phyloP scores from a whole-genome alignment of 768 basidiomycete species.

The Heimioporus sp. region DNA sequence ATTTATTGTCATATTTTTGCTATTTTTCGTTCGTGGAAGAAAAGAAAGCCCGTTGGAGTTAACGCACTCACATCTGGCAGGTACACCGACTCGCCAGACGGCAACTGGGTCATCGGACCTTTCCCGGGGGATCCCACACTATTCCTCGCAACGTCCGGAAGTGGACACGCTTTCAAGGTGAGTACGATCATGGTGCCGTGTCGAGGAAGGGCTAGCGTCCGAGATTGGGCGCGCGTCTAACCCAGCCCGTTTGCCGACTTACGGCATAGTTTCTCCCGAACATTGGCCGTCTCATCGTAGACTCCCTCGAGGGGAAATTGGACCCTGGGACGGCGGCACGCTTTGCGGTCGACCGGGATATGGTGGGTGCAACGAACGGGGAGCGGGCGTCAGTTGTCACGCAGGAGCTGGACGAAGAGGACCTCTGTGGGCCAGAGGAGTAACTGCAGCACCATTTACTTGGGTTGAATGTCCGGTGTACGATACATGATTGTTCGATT shows the following conservation, averaged over 20 bases:
- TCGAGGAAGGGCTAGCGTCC: background rate
- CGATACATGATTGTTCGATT: too few species aligned
- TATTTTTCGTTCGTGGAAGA: too few species aligned
- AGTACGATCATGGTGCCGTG: background rate
- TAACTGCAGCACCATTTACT: too few species aligned
- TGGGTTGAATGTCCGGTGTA: too few species aligned
- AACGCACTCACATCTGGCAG: slow-evolving; percentile 34
- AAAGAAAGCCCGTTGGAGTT: too few species aligned
- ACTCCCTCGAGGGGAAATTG: slow-evolving; percentile 65
- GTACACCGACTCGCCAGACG: slow-evolving; percentile 88
- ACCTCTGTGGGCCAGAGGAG: slow-evolving; percentile 51
- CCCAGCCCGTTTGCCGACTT: background rate
- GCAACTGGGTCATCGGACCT: slow-evolving; percentile 88
- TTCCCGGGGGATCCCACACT: slow-evolving; percentile 55
- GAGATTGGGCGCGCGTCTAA: background rate
- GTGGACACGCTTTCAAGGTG: slow-evolving; percentile 88
- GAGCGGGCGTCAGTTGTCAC: slow-evolving; percentile 15
- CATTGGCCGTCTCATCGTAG: slow-evolving; percentile 74
- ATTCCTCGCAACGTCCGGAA: slow-evolving; percentile 83
- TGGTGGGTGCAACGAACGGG: slow-evolving; percentile 16
- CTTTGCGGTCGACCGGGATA: slow-evolving; percentile 61
- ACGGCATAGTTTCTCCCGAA: slow-evolving; percentile 76
- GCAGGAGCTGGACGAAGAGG: slow-evolving; percentile 42
- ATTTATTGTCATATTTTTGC: background rate
- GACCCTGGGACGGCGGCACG: slow-evolving; percentile 48